phyloP scores from a whole-genome alignment of 306 rosid species.

The Alnus glutinosa region DNA sequence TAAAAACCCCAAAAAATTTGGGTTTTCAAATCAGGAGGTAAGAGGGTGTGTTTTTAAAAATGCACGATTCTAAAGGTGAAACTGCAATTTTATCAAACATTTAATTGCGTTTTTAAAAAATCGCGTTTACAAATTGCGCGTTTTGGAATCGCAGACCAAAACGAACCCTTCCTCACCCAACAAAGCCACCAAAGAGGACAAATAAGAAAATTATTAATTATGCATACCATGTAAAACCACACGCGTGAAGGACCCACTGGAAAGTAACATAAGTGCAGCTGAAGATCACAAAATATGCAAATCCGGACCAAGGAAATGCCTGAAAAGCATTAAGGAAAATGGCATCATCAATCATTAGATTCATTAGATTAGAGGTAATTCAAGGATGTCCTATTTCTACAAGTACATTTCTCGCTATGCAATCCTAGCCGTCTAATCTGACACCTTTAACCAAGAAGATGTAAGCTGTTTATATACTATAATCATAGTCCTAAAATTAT shows the following conservation, averaged over 20 bases:
- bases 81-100: too few relatives aligned
- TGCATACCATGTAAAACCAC: slow-evolving; percentile 46
- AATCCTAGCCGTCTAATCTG: slow-evolving; percentile 5
- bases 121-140: too few relatives aligned
- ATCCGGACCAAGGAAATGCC: slow-evolving; percentile 79
- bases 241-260: slow-evolving; percentile 68
- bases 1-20: too few relatives aligned
- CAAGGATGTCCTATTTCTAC: background rate
- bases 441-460: background rate
- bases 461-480: background rate
- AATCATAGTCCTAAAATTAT: background rate
- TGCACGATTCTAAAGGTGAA: too few relatives aligned
- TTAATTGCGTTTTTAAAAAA: too few relatives aligned
- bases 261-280: slow-evolving; percentile 62
- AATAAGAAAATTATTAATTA: background rate
- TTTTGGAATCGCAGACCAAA: too few relatives aligned
- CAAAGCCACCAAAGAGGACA: background rate
- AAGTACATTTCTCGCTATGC: background rate
- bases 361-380: background rate
- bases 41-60: too few relatives aligned
- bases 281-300: slow-evolving; percentile 71
- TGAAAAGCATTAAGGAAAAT: slow-evolving; percentile 35
- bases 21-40: too few relatives aligned
- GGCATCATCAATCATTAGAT: slow-evolving; percentile 5
- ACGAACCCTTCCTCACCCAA: background rate